phyloP scores from a whole-genome alignment of 2,329 filamentous ascomycete genomes.

The Claviceps sp. region DNA sequence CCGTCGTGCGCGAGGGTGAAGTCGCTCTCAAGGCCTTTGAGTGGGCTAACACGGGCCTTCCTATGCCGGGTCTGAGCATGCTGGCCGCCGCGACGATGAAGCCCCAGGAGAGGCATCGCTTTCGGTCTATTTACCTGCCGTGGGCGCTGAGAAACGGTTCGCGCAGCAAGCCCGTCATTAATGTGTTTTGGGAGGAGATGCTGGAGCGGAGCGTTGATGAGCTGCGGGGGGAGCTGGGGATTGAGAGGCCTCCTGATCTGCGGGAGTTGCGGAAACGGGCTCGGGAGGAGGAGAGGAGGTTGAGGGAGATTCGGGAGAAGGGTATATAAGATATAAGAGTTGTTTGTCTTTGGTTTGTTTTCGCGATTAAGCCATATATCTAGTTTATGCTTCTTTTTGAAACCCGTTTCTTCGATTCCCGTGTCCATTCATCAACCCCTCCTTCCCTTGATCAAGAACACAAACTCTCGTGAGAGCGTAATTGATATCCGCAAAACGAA shows the following conservation, averaged over 20 bases:
- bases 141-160: constrained; percentile 84
- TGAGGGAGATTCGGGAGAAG: constrained; percentile 29
- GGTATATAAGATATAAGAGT: not conserved
- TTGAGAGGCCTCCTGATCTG: constrained; percentile 81
- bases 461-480: too few relatives aligned
- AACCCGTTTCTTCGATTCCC: too few relatives aligned
- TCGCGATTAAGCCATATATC: too few relatives aligned
- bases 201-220: constrained; percentile 71
- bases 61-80: constrained; percentile 85
- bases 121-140: constrained; percentile 65
- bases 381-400: not conserved
- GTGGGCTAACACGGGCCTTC: constrained; percentile 84
- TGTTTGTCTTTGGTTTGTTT: not conserved
- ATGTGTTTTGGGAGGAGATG: constrained; percentile 96
- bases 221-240: constrained; percentile 60
- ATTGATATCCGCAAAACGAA: not conserved
- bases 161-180: constrained; percentile 67
- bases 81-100: constrained; percentile 81
- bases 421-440: too few relatives aligned
- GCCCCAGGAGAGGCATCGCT: constrained; percentile 60
- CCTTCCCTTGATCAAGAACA: too few relatives aligned
- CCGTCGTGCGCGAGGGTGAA: constrained; percentile 88
- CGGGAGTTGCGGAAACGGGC: constrained; percentile 61
- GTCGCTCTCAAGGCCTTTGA: constrained; percentile 97
- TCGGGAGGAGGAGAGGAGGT: constrained; percentile 52